Evolutionary conservation across 192 early-diverging fungal genomes (phyloP).

Genomic region (Rhizoclosmatium globosum): DNA sequence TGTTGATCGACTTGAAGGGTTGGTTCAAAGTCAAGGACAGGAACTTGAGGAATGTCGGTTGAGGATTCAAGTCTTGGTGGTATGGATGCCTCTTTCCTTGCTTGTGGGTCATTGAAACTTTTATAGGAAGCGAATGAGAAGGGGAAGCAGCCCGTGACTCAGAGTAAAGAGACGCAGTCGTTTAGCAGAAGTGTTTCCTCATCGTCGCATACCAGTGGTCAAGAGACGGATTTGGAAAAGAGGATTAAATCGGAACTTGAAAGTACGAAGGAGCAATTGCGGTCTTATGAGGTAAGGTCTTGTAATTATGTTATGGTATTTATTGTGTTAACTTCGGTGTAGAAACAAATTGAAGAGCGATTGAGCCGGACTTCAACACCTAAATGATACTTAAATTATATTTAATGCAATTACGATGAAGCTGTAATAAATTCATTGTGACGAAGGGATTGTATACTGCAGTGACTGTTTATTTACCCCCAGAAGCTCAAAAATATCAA

Average conservation of each 20-base stretch:
- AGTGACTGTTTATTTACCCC: not conserved
- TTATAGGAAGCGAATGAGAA: constrained; percentile 7
- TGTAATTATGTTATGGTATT: not conserved
- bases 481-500: not conserved
- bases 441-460: not conserved
- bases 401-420: not conserved
- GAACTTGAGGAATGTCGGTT: not conserved
- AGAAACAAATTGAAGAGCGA: constrained; percentile 31
- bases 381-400: constrained; percentile 2
- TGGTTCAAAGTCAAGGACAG: not conserved
- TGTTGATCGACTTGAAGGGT: constrained; percentile 14
- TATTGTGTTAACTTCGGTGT: not conserved
- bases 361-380: constrained; percentile 29
- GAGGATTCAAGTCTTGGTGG: not conserved
- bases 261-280: constrained; percentile 41
- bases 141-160: constrained; percentile 6
- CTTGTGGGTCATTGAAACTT: not conserved
- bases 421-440: not conserved
- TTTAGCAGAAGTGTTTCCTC: not conserved
- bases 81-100: not conserved
- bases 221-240: constrained; percentile 36
- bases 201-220: not conserved
- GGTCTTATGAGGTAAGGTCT: constrained; percentile 40
- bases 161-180: not conserved
- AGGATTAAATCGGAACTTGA: constrained; percentile 40